Conservation (phyloP, 192 early-diverging fungal genomes). For the Coemansia sp. region DNA sequence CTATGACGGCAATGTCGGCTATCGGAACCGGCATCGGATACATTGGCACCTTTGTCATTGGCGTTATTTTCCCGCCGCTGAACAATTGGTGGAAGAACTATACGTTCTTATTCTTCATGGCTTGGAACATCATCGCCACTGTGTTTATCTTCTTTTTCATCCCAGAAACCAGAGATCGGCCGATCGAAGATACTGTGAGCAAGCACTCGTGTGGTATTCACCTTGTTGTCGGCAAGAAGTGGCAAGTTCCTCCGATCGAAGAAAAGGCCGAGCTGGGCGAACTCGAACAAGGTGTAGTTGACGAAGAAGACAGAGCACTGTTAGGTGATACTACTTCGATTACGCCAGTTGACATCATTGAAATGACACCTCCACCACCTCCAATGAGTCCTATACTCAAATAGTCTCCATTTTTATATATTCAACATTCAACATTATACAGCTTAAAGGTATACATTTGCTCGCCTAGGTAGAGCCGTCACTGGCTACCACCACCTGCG, state of each 20-base stretch:
- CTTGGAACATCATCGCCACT: conserved; percentile 61
- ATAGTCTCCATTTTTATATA: background rate
- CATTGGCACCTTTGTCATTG: conserved; percentile 59
- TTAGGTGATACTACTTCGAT: background rate
- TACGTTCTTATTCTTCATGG: conserved; percentile 68
- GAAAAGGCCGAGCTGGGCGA: conserved; percentile 15
- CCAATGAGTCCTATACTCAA: background rate
- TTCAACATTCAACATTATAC: background rate
- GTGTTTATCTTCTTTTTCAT: conserved; percentile 67
- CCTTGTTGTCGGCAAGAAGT: conserved; percentile 42
- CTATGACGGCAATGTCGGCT: conserved; percentile 66
- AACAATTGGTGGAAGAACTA: conserved; percentile 54
- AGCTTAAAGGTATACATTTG: background rate
- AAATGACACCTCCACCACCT: background rate
- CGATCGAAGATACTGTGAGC: conserved; percentile 62
- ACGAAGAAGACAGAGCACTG: conserved; percentile 2
- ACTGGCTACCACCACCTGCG: conserved; percentile 25
- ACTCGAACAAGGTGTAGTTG: background rate
- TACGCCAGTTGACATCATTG: background rate
- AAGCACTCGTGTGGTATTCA: conserved; percentile 52
- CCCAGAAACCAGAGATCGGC: conserved; percentile 79
- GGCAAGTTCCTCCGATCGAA: conserved; percentile 21
- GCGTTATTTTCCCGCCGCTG: conserved; percentile 60
- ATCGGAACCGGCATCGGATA: conserved; percentile 77
- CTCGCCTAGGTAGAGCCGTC: background rate